Evolutionary conservation across 2,329 filamentous ascomycete genomes (phyloP), one percentile per base, ranked within the genome.

Genomic region (Aureobasidium zeae): DNA sequence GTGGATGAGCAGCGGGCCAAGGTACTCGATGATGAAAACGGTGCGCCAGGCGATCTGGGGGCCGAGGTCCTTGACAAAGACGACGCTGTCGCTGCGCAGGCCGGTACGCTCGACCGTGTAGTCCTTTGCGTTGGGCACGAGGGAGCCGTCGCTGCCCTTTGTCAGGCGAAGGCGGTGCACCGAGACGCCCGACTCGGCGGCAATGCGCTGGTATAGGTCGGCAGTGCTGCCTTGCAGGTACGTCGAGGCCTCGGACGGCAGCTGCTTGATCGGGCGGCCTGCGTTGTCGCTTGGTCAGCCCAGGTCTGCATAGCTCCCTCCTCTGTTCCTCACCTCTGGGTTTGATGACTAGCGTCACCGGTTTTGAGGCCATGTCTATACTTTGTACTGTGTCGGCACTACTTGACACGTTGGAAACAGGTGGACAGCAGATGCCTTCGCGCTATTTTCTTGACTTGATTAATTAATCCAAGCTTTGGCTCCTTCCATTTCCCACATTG

Each of bases 51-150:
- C 79, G 45, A 95, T 82, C 64, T 98, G 91, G 36, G 81, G 77
- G 89, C 87, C 91, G 21, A 98, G 73, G 61, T 98, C 89, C 69
- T 98, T 96, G 51, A 96, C 84, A 53, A 91, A 78, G 36, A 98
- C 65, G 15, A 71, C 69, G 51, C 74, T 76, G 53, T 73, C 71
- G 52, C 79, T 71, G 44, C 68, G 66, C 33, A 83, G 61, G 11
- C 76, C 76, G 3, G 71, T 73, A 32, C 69, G 66, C 49, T 72
- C 63, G 26, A 81, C 61, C 2, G 68, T 74, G 11, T 67, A 63
- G 42, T 70, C 66, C 44, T 67, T 64, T 43, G 63, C 66, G 53
- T 79, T 80, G 42, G 72, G 67, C 11, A 82, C 63, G 30, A 72
- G 58, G 29, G 66, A 70, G 36, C 76, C 74, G 65, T 81, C 77